Evolutionary conservation across 306 rosid species (phyloP), one percentile per base, ranked within the genome.

Genomic region (Glycine latifolia): DNA sequence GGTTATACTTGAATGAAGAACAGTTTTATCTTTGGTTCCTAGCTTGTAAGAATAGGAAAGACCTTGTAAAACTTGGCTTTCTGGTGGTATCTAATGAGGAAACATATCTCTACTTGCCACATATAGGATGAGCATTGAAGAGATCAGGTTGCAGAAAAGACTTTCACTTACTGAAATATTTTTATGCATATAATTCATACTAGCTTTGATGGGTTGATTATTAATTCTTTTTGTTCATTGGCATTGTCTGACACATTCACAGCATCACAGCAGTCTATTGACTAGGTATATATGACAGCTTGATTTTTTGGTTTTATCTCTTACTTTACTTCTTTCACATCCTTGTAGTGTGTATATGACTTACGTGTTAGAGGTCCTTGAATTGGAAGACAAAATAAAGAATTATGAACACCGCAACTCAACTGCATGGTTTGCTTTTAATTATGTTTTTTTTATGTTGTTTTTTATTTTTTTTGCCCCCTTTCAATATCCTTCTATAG

Each of bases 341-440:
- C 8, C 83, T 74, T 92, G 97, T 89, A 95, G 98, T 65, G 94
- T 88, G 88, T 95, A 95, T 80, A 87, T 91, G 97, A 86, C 92
- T 46, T 95, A 88, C 16, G 92, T 95, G 71, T 73, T 87, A 63
- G 90, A 90, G 80, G 99, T 98, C 84, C 93, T 95, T 84, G 91
- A 90, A 86, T 88, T 93, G 78, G 99, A 95, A 82, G 99, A 95
- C 74, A 87, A 87, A 1, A 78, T 89, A 47, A 93, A 87, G 89
- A 95, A 93, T 80, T 91, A 90, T 43, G 98, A 93, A 83, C 86
- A 90, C 13, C 87, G 96, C 60, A 72, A 60, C 78, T 87, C 95
- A 68, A 90, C 93, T 75, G 99, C 97, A 91, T 95, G 99, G 99
- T 94, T 66, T 87, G 91, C 86, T 82, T 69, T 81, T 37, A 67